phyloP scores from a whole-genome alignment of 495 filamentous ascomycete species.

The Melanomma pulvis-pyrius region DNA sequence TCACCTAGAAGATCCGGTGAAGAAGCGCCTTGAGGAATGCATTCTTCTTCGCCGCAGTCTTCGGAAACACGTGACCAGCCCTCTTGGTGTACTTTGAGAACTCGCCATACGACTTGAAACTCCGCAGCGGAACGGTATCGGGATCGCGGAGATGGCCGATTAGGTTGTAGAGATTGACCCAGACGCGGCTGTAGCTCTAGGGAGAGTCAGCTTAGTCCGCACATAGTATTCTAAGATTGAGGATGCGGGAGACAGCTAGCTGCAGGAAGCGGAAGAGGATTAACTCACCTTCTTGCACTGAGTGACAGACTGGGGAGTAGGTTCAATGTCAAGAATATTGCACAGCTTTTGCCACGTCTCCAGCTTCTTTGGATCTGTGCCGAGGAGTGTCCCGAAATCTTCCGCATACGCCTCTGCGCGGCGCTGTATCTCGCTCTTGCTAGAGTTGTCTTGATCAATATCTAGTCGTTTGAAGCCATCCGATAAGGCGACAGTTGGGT shows the following conservation, averaged over 20 bases:
- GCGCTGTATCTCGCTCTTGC: not conserved
- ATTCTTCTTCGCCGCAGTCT: not conserved
- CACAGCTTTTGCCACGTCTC: not conserved
- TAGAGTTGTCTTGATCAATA: not conserved
- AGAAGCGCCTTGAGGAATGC: not conserved
- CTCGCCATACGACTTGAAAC: not conserved
- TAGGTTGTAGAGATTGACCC: not conserved
- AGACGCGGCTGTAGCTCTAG: no score
- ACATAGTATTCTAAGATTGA: no score
- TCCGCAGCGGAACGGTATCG: not conserved
- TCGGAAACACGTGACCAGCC: not conserved
- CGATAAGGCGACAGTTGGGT: not conserved
- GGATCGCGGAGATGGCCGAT: not conserved
- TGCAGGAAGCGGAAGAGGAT: not conserved
- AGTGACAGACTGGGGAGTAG: not conserved
- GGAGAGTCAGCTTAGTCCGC: no score
- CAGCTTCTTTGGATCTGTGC: not conserved
- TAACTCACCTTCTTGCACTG: slow-evolving; percentile 1
- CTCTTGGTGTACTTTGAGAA: not conserved
- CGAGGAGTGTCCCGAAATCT: not conserved
- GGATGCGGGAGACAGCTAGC: no score
- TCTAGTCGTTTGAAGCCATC: not conserved
- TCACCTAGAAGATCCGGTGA: not conserved
- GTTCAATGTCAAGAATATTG: not conserved
- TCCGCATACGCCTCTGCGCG: not conserved